Conservation (phyloP, 2,329 filamentous ascomycete genomes). For the Exophiala bonariae region DNA sequence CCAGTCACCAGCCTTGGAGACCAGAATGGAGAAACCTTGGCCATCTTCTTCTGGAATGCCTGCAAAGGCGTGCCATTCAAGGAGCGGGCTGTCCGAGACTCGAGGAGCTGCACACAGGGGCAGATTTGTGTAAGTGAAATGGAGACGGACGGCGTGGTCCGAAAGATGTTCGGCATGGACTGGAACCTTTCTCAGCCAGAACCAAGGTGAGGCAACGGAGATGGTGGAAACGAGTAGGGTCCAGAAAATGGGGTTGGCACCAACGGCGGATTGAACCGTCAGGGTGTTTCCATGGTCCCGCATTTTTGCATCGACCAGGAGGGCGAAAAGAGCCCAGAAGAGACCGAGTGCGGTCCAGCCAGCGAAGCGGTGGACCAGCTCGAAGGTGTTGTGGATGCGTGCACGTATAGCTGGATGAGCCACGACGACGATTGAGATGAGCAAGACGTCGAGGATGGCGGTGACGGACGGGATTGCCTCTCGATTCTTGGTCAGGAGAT, state of each 20-base stretch:
- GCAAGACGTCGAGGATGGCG: constrained; percentile 58
- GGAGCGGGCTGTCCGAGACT: constrained; percentile 62
- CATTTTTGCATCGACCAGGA: constrained; percentile 47
- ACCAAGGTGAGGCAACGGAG: constrained; percentile 71
- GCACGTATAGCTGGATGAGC: constrained; percentile 66
- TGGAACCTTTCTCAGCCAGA: constrained; percentile 65
- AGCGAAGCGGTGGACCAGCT: constrained; percentile 69
- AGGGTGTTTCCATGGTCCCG: neutral
- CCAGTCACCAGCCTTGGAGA: constrained; percentile 77
- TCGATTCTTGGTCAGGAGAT: constrained; percentile 20
- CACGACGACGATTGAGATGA: constrained; percentile 60
- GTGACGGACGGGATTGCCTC: constrained; percentile 53
- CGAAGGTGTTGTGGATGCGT: constrained; percentile 67
- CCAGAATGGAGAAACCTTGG: constrained; percentile 65
- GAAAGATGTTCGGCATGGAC: constrained; percentile 70
- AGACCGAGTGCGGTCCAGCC: constrained; percentile 68
- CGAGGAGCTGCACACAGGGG: constrained; percentile 59
- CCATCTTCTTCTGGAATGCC: constrained; percentile 63
- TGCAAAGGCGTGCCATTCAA: constrained; percentile 76
- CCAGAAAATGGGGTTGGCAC: constrained; percentile 62
- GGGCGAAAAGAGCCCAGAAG: constrained; percentile 64
- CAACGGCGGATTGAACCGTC: constrained; percentile 35
- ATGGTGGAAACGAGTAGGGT: constrained; percentile 64
- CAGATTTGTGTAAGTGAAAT: constrained; percentile 65
- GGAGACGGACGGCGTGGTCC: constrained; percentile 68